phyloP scores from a whole-genome alignment of 352 stramenopile species.

The Phytophthora foliorum region DNA sequence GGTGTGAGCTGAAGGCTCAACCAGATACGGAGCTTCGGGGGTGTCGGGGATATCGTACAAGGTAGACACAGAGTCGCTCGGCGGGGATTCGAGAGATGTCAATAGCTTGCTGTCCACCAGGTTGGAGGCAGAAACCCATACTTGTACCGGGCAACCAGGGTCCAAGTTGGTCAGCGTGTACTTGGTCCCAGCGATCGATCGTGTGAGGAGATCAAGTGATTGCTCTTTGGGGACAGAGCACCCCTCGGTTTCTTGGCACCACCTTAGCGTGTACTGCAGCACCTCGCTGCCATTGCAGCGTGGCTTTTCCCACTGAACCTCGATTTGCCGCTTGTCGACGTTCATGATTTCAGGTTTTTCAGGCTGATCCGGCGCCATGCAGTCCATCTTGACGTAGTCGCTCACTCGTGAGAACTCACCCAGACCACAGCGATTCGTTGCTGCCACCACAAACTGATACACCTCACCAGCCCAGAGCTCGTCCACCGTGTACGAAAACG shows the following conservation, averaged over 20 bases:
- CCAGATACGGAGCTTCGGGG: slow-evolving; percentile 35
- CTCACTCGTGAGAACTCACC: slow-evolving; percentile 70
- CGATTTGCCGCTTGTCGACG: slow-evolving; percentile 50
- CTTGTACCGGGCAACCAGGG: slow-evolving; percentile 47
- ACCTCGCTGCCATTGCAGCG: slow-evolving; percentile 77
- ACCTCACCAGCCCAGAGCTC: slow-evolving; percentile 74
- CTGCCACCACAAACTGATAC: slow-evolving; percentile 79
- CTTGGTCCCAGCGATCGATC: slow-evolving; percentile 56
- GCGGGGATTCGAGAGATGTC: slow-evolving; percentile 53
- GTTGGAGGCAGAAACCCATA: slow-evolving; percentile 71
- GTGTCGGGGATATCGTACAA: slow-evolving; percentile 62
- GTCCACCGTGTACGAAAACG: slow-evolving; percentile 46
- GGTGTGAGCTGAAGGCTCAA: slow-evolving; percentile 48
- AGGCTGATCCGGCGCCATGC: slow-evolving; percentile 63
- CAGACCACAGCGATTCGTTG: slow-evolving; percentile 72
- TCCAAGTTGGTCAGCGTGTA: slow-evolving; percentile 53
- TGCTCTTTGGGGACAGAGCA: slow-evolving; percentile 4
- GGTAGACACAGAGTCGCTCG: slow-evolving; percentile 45
- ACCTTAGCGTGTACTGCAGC: slow-evolving; percentile 74
- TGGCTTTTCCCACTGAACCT: slow-evolving; percentile 66
- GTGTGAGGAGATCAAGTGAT: slow-evolving; percentile 50
- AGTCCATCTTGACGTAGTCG: slow-evolving; percentile 81
- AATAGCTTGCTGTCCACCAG: slow-evolving; percentile 67
- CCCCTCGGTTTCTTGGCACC: slow-evolving; percentile 42
- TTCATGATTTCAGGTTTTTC: slow-evolving; percentile 40